Base-by-base conservation (phyloP, 2,329 filamentous ascomycete genomes). In the Ascochyta lentis region DNA sequence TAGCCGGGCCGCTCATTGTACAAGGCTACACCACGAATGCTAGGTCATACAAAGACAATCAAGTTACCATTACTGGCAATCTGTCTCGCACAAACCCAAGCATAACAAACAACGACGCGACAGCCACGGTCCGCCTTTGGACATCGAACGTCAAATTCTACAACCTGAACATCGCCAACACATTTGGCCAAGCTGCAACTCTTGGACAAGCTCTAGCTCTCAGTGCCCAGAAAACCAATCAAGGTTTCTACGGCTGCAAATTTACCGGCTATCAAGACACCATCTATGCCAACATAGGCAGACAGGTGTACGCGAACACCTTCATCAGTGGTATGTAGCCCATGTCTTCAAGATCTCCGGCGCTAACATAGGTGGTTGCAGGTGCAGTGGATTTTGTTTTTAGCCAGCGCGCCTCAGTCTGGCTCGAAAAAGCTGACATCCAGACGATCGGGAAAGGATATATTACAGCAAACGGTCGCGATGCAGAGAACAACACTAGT, bases 301-400 rank as follows among this genome's bases (percentile, higher is more conserved):
- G 80, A 59, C 79, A 85, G 61, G 66, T 85, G 35, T 86, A 84
- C 65, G 81, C 78, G 22, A 79, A 80, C 54, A 80, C 78, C 51
- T 81, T 83, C 54, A 84, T 86, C 58, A 78, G 82, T 37, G 83
- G 84, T 35, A 35, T 7, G n/a, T 16, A 35, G 33, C 15, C 15
- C n/a, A 35, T 35, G 5, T 8, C 6, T n/a, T 16, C n/a, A 3
- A 16, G n/a, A 35, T 16, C 4, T 31, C 5, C 33, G 9, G 6
- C 33, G 16, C n/a, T 35, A 16, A 16, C 33, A 16, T 3, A 9
- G 9, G 15, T n/a, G 15, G 3, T n/a, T 15, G 4, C 12, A 16
- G 39, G 51, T n/a, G 81, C 82, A 6, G 80, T 82, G 39, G 84
- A 86, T 62, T 84, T 84, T 60, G 81, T 84, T 60, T 86, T 86